Evolutionary conservation across 441 rosid species (phyloP).

Genomic region (Monsonia emarginata): DNA sequence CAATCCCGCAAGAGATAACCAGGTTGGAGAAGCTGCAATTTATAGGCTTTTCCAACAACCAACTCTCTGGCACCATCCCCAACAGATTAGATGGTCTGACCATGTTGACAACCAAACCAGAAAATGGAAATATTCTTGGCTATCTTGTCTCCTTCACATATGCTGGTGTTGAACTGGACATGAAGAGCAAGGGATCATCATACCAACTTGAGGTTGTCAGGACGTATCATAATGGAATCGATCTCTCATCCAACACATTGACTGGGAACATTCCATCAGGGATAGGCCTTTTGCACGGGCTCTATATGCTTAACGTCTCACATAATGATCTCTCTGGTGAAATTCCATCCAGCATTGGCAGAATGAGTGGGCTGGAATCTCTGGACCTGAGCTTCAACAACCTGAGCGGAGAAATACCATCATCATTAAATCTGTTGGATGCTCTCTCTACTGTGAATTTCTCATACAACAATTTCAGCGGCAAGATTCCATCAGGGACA

Average conservation of each 20-base stretch:
- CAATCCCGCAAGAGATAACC: slow-evolving; percentile 8
- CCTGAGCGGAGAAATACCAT: background rate
- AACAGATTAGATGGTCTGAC: background rate
- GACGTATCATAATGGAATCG: slow-evolving; percentile 2
- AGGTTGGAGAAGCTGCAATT: slow-evolving; percentile 8
- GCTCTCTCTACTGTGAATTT: background rate
- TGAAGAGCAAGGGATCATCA: background rate
- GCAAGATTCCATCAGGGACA: slow-evolving; percentile 2
- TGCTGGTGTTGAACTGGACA: slow-evolving; percentile 8
- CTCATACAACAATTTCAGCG: slow-evolving; percentile 4
- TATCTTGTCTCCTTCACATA: background rate
- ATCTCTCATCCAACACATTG: slow-evolving; percentile 1
- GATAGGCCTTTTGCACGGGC: slow-evolving; percentile 10
- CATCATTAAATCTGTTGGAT: slow-evolving; percentile 3
- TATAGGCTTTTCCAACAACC: slow-evolving; percentile 6
- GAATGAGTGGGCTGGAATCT: slow-evolving; percentile 7
- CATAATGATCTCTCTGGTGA: slow-evolving; percentile 5
- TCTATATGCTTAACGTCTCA: slow-evolving; percentile 1
- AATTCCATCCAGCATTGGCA: slow-evolving; percentile 8
- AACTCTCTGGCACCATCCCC: slow-evolving; percentile 11
- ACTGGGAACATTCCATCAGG: slow-evolving; percentile 6
- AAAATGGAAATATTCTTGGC: background rate
- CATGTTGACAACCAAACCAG: background rate
- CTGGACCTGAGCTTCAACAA: slow-evolving; percentile 15
- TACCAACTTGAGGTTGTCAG: slow-evolving; percentile 3